Evolutionary conservation across 2,329 filamentous ascomycete genomes (phyloP).

Genomic region (Fusarium incarnatum): DNA sequence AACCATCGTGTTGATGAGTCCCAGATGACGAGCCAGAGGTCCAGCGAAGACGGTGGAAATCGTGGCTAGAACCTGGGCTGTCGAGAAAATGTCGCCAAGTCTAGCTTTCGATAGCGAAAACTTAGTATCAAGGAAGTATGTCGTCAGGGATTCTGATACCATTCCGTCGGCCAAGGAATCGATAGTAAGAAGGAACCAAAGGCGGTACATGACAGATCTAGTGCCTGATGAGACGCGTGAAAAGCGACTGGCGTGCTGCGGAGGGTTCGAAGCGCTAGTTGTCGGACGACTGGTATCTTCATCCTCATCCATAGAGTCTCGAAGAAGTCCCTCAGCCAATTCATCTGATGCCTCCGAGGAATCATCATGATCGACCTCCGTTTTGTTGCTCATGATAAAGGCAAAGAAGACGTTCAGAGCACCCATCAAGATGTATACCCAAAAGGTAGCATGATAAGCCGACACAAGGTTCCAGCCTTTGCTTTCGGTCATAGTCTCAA

Average conservation of each 20-base stretch:
- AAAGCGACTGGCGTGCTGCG: constrained; percentile 52
- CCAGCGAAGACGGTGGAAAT: constrained; percentile 67
- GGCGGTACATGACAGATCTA: constrained; percentile 68
- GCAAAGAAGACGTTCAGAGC: constrained; percentile 61
- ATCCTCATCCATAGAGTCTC: constrained; percentile 35
- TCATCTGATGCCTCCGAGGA: constrained; percentile 37
- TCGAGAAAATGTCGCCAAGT: constrained; percentile 69
- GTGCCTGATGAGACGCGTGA: constrained; percentile 69
- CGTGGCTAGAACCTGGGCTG: constrained; percentile 65
- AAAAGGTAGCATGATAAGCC: constrained; percentile 69
- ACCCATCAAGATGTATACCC: constrained; percentile 69
- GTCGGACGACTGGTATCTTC: constrained; percentile 12
- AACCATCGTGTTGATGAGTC: constrained; percentile 73
- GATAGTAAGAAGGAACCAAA: constrained; percentile 73
- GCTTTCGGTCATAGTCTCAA: constrained; percentile 59
- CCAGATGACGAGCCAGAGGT: constrained; percentile 67
- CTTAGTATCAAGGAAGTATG: constrained; percentile 68
- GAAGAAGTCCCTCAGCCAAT: constrained; percentile 41
- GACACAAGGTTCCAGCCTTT: constrained; percentile 62
- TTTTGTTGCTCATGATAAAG: constrained; percentile 60
- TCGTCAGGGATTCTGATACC: constrained; percentile 68
- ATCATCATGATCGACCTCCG: constrained; percentile 58
- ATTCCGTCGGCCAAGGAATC: constrained; percentile 76
- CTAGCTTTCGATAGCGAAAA: constrained; percentile 67
- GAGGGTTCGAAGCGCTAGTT: constrained; percentile 3